phyloP scores from a whole-genome alignment of 306 rosid genomes.

The Alnus rubra region DNA sequence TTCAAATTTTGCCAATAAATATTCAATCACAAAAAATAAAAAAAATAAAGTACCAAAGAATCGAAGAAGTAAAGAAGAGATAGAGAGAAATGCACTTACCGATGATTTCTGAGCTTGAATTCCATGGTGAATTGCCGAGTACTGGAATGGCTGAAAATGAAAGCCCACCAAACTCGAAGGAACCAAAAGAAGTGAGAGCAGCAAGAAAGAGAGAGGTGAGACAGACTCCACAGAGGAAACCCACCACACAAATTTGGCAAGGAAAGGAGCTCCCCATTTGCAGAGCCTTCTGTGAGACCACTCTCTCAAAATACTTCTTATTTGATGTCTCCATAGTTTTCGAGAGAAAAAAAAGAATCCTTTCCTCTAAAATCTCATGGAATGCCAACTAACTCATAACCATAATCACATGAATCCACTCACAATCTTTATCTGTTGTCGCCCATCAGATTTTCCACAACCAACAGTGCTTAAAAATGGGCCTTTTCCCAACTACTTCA shows the following conservation, averaged over 20 bases:
- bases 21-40: background rate
- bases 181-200: constrained; percentile 69
- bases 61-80: background rate
- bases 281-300: constrained; percentile 77
- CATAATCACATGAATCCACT: constrained; percentile 40
- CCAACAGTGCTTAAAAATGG: constrained; percentile 17
- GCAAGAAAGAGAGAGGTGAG: constrained; percentile 73
- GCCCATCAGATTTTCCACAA: background rate
- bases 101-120: constrained; percentile 45
- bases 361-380: constrained; percentile 18
- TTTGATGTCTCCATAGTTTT: constrained; percentile 49
- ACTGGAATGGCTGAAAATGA: constrained; percentile 45
- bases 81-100: constrained; percentile 48
- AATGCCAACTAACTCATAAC: constrained; percentile 41
- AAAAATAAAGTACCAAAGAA: background rate
- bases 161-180: constrained; percentile 55
- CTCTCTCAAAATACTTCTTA: constrained; percentile 72
- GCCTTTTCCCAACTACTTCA: constrained; percentile 35
- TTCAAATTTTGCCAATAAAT: no score
- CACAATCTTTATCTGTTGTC: constrained; percentile 7
- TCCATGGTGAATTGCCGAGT: constrained; percentile 25
- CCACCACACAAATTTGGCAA: constrained; percentile 88
- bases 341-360: background rate
- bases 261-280: constrained; percentile 82
- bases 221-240: constrained; percentile 85